Conservation (phyloP, 441 rosid species). For the Monsonia emarginata region DNA sequence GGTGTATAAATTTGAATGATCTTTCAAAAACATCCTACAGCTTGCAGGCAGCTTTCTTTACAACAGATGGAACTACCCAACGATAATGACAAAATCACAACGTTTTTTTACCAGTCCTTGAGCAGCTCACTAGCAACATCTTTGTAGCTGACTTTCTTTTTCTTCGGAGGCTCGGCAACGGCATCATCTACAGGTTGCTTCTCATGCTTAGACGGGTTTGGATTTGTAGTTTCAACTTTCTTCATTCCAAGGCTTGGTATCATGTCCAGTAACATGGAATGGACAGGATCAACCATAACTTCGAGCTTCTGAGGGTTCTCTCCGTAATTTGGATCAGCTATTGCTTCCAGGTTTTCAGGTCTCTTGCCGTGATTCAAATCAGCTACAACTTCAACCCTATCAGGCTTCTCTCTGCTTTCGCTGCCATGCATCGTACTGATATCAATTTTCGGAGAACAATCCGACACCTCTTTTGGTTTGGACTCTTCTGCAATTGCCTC, state of each 20-base stretch:
- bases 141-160: constrained; percentile 79
- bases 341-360: not conserved
- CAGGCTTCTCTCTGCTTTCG: constrained; percentile 8
- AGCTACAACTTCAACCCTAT: not conserved
- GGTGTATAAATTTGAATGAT: no score
- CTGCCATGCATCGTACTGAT: constrained; percentile 8
- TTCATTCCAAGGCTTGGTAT: constrained; percentile 65
- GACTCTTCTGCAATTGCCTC: constrained; percentile 22
- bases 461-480: constrained; percentile 13
- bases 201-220: constrained; percentile 10
- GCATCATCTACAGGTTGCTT: constrained; percentile 15
- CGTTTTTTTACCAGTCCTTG: constrained; percentile 35
- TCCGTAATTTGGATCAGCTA: not conserved
- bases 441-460: constrained; percentile 12
- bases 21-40: no score
- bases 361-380: not conserved
- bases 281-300: constrained; percentile 56
- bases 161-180: constrained; percentile 26
- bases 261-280: constrained; percentile 72
- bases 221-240: constrained; percentile 25
- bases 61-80: not conserved
- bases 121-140: constrained; percentile 59
- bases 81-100: not conserved
- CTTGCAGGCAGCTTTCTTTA: no score
- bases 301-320: constrained; percentile 28